Conservation (phyloP, 2,329 filamentous ascomycete genomes). For the Tothia fuscella region DNA sequence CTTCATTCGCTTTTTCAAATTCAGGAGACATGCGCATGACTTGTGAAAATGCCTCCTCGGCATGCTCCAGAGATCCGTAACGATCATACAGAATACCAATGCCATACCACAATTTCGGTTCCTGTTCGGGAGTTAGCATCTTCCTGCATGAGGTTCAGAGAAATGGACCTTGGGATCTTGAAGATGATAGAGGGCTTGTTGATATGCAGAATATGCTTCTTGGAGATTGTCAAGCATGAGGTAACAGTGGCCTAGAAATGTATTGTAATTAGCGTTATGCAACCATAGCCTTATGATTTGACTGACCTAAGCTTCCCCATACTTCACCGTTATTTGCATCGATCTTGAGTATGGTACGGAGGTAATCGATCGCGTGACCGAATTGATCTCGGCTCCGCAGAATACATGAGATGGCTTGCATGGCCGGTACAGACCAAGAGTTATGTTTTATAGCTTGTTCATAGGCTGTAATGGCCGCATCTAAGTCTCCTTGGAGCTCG, state of each 20-base stretch:
- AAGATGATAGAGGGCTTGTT: conserved; percentile 86
- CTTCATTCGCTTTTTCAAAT: conserved; percentile 98
- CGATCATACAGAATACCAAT: conserved; percentile 96
- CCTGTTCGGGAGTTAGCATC: conserved; percentile 37
- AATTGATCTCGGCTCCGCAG: conserved; percentile 88
- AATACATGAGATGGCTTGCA: conserved; percentile 90
- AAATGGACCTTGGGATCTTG: conserved; percentile 67
- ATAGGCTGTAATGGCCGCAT: conserved; percentile 82
- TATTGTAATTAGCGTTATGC: not conserved
- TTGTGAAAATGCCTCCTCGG: conserved; percentile 94
- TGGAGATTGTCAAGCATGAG: conserved; percentile 98
- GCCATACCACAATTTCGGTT: conserved; percentile 97
- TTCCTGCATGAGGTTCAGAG: not conserved
- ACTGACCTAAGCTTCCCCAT: conserved; percentile 83
- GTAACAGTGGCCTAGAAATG: conserved; percentile 71
- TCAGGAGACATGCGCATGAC: conserved; percentile 98
- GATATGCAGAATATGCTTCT: conserved; percentile 92
- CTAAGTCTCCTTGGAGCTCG: conserved; percentile 76
- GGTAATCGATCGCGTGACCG: conserved; percentile 83
- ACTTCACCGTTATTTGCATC: conserved; percentile 86
- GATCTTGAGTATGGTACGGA: conserved; percentile 81
- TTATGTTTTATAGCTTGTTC: conserved; percentile 84
- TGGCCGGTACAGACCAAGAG: conserved; percentile 73
- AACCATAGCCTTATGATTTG: not conserved
- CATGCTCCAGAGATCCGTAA: conserved; percentile 92